These are phyloP conservation scores for Pestalotiopsis sp. DNA, from an alignment of 2,329 filamentous ascomycete species.

Conservation along the genomic window DNA sequence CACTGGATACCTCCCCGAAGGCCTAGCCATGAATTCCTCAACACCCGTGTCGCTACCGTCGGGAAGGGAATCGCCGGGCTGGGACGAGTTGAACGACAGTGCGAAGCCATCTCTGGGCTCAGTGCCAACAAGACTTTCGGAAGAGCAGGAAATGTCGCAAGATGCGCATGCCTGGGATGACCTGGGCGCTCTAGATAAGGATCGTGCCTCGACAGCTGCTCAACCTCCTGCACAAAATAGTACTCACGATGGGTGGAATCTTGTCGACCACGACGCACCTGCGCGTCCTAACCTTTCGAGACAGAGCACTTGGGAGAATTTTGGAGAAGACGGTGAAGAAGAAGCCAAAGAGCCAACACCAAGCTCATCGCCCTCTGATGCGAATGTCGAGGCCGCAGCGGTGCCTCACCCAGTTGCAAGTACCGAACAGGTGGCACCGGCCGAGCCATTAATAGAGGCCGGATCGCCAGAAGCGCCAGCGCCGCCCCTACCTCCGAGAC, in stretches of 20 bases:
- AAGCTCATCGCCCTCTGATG: background rate
- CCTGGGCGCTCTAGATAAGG: conserved; percentile 41
- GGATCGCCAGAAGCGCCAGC: conserved; percentile 14
- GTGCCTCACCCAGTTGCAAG: background rate
- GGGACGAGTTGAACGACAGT: conserved; percentile 37
- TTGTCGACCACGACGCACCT: conserved; percentile 48
- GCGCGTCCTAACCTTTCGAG: conserved; percentile 34
- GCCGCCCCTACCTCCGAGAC: conserved; percentile 43
- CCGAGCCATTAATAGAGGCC: background rate
- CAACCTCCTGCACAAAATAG: conserved; percentile 21
- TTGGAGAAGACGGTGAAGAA: conserved; percentile 29
- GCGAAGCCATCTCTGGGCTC: conserved; percentile 28
- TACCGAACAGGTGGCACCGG: background rate
- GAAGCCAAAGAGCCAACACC: conserved; percentile 12
- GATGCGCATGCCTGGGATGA: conserved; percentile 57
- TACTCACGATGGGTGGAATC: conserved; percentile 50
- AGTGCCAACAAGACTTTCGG: conserved; percentile 24
- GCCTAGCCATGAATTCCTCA: conserved; percentile 32
- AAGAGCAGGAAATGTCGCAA: conserved; percentile 37
- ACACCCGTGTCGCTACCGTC: conserved; percentile 39
- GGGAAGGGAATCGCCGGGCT: conserved; percentile 42
- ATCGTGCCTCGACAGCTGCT: conserved; percentile 38
- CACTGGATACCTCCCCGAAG: conserved; percentile 34
- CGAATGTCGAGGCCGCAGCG: background rate
- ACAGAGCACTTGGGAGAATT: conserved; percentile 42